Base-by-base conservation (phyloP, 2,329 filamentous ascomycete genomes). In the Arthroderma sp. region DNA sequence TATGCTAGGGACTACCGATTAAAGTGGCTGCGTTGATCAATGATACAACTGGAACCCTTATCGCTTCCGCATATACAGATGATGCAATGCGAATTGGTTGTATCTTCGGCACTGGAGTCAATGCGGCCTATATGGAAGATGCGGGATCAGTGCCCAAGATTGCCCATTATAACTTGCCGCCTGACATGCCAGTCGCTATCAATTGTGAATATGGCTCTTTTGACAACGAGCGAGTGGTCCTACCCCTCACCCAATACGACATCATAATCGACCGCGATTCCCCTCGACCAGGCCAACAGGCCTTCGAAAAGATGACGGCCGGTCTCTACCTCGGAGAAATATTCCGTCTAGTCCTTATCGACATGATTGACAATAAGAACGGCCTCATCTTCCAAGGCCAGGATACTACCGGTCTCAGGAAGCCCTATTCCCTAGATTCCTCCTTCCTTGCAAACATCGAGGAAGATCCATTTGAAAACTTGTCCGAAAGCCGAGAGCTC, bases 181-280 rank as follows among this genome's bases (percentile, higher is more conserved):
- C 86, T 0, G 80, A 91, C 50, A 79, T 79, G 49, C 86, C 82
- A 39, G 93, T 95, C 74, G 87, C 86, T 43, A 94, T 96, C 70
- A 95, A 95, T 72, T 95, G 88, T 70, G 89, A 96, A 65, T 95
- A 88, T 77, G 89, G 89, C 53, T 88, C 89, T 31, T 95, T 96
- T 59, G 89, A 95, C 66, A 94, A 94, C 64, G 85, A 94, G 66
- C 83, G 89, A 69, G 75, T 82, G 57, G 82, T 95, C 44, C 80
- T 95, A 8, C 88, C 88, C 8, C 77, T 80, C 44, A 94, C 88
- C 28, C 77, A 77, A 47, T 95, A 91, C 65, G 89, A 96, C 62
- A 71, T 84, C 49, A 78, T 82, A 54, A 86, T 96, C 58, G 89
- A 96, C 70, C 80, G 85, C 55, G 83, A 91, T 57, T 95, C 88